Evolutionary conservation across 2,329 filamentous ascomycete species (phyloP), one percentile per base, ranked within the genome.

Genomic region (Akanthomyces muscarius): DNA sequence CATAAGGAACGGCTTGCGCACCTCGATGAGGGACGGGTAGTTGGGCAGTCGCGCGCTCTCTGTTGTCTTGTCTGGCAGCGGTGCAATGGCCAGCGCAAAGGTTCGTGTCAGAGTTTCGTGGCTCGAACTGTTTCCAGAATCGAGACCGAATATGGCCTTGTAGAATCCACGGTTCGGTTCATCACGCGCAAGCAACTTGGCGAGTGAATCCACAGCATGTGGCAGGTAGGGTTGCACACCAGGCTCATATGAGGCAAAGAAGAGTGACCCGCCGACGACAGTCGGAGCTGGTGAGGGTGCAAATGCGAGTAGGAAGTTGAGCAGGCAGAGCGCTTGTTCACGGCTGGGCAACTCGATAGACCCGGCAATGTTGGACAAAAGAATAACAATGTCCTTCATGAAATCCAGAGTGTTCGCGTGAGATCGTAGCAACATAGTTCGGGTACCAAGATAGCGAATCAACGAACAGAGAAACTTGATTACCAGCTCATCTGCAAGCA

Each of bases 351-450:
- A 81, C 71, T 94, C 89, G 59, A 98, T 84, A 11, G 86, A 85
- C 53, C 90, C 86, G 8, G 92, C 88, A 54, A 96, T 86, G 74
- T 99, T 98, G 63, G 94, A 97, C 61, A 99, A 81, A 68, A 96
- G 87, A 18, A 92, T 89, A 63, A 98, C 86, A 36, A 92, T 81
- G 74, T 99, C 95, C 77, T 99, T 99, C 91, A 97, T 96, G 70
- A 98, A 94, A 75, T 99, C 95, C 67, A 97, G 80, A 0, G 90
- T 95, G 75, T 97, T 97, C 71, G 85, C 82, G 67, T 95, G 85
- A 4, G 88, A 91, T 45, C 92, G 87, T 48, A 98, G 78, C 36
- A 98, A 83, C 83, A 94, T 91, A 68, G 92, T 92, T 16, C 92
- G 89, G 4, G 93, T 97, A 36, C 94, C 95, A 16, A 98, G 82